phyloP scores from a whole-genome alignment of 768 basidiomycete genomes.

The Pleurotus platypus region DNA sequence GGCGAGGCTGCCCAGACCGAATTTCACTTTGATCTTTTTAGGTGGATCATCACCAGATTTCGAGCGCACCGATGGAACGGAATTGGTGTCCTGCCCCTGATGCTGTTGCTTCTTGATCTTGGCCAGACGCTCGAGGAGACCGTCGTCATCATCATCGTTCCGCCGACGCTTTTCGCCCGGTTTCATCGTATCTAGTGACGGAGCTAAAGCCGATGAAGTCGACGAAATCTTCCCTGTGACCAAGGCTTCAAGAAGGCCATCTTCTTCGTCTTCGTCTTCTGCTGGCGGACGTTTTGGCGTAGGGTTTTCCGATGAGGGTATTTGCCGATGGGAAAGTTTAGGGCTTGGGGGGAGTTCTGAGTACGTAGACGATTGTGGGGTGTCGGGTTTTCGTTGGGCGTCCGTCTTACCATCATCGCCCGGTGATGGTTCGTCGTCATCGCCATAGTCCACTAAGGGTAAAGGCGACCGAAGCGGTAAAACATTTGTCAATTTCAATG shows the following conservation, averaged over 20 bases:
- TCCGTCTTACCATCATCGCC: constrained; percentile 10
- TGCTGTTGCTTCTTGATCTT: constrained; percentile 53
- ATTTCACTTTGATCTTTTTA: constrained; percentile 75
- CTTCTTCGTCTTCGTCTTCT: constrained; percentile 48
- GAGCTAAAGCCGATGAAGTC: constrained; percentile 25
- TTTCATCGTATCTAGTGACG: constrained; percentile 41
- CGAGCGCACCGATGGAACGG: constrained; percentile 25
- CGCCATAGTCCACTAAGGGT: constrained; percentile 73
- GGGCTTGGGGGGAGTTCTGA: constrained; percentile 30
- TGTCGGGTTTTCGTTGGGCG: constrained; percentile 14
- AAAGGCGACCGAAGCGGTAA: constrained; percentile 45
- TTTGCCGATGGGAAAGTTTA: constrained; percentile 34
- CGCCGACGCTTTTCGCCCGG: constrained; percentile 70
- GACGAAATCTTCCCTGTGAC: constrained; percentile 35
- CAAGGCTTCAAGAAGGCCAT: constrained; percentile 54
- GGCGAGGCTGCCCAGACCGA: constrained; percentile 44
- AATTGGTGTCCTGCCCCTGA: constrained; percentile 32
- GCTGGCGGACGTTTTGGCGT: constrained; percentile 38
- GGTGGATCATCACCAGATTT: constrained; percentile 53
- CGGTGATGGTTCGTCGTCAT: constrained; percentile 52
- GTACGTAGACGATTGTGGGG: constrained; percentile 22
- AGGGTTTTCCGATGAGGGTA: constrained; percentile 28
- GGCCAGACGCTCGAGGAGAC: constrained; percentile 57
- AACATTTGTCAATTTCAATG: constrained; percentile 37
- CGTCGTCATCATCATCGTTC: constrained; percentile 73